These are phyloP conservation scores for Colletotrichum trifolii DNA, from an alignment of 2,329 filamentous ascomycete species.

Conservation along the genomic window DNA sequence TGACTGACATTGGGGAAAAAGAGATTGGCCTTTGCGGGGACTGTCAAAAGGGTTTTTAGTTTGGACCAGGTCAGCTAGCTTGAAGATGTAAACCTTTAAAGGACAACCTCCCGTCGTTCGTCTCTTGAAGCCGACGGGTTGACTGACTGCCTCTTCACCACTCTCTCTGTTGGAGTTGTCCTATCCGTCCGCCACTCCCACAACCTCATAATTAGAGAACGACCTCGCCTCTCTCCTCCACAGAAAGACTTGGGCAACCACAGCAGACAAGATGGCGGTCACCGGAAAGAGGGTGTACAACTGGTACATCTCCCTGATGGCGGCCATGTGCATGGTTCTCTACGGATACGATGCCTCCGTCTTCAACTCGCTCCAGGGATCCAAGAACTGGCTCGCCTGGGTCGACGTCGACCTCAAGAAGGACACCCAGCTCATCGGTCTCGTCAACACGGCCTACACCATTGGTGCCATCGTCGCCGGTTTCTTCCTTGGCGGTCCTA, in stretches of 20 bases:
- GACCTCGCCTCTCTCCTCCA: neutral
- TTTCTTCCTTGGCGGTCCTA: conserved; percentile 75
- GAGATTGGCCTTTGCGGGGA: conserved; percentile 14
- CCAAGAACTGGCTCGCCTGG: conserved; percentile 72
- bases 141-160: conserved; percentile 1
- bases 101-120: conserved; percentile 2
- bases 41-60: neutral
- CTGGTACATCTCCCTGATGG: conserved; percentile 69
- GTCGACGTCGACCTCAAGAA: conserved; percentile 63
- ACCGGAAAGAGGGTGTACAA: conserved; percentile 35
- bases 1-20: conserved; percentile 1
- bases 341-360: conserved; percentile 81
- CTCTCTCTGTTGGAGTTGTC: conserved; percentile 18
- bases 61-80: too few species aligned
- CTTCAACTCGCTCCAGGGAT: conserved; percentile 78
- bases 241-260: neutral
- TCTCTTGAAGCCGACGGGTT: neutral
- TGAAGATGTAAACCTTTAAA: conserved; percentile 14
- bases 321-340: conserved; percentile 79
- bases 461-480: conserved; percentile 77
- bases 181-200: neutral
- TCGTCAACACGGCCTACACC: conserved; percentile 76
- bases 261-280: conserved; percentile 27
- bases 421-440: conserved; percentile 57
- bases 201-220: neutral